Base-by-base conservation (phyloP, 495 filamentous ascomycete genomes). In the Aspergillus coremiiformis region DNA sequence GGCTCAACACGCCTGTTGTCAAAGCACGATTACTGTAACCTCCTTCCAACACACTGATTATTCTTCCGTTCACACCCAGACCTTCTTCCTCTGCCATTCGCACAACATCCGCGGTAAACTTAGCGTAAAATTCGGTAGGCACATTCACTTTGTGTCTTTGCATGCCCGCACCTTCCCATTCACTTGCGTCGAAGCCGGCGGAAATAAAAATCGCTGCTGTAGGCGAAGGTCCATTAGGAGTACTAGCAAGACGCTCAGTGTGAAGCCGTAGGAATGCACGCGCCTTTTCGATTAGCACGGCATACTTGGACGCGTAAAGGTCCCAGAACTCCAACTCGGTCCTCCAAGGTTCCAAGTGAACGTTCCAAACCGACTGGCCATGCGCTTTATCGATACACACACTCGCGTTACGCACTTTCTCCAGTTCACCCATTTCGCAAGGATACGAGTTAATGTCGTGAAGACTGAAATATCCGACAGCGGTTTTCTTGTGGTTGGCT, bases 361-460 rank as follows among this genome's bases (percentile, higher is more conserved):
- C 80, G 59, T 98, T 98, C 86, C 92, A 96, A 39, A 97, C 84
- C 21, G 80, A 89, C 64, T 97, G 93, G 8, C 86, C 84, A 63
- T 96, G 91, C 1, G 91, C 87, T 52, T 87, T 88, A 45, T 96
- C 91, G 47, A 98, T 80, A 60, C 94, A 96, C 17, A 96, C 64
- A 64, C 89, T 95, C 0, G 93, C 93, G 57, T 89, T 92, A 62
- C 83, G 86, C 44, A 97, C 81, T 64, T 96, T 96, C 7, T 92
- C 88, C 33, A 83, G 79, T 39, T 95, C 90, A 26, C 91, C 94
- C 56, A 72, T 75, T 62, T 97, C 93, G 64, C 93, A 98, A 0
- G 93, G 93, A 61, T 89, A 98, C 7, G 89, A 95, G 68, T 97
- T 96, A 69, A 98, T 96, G 64, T 98, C 93, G 64, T 98, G 93